Evolutionary conservation across 2,329 filamentous ascomycete species (phyloP).

Genomic region (Harringtonia lauricola): DNA sequence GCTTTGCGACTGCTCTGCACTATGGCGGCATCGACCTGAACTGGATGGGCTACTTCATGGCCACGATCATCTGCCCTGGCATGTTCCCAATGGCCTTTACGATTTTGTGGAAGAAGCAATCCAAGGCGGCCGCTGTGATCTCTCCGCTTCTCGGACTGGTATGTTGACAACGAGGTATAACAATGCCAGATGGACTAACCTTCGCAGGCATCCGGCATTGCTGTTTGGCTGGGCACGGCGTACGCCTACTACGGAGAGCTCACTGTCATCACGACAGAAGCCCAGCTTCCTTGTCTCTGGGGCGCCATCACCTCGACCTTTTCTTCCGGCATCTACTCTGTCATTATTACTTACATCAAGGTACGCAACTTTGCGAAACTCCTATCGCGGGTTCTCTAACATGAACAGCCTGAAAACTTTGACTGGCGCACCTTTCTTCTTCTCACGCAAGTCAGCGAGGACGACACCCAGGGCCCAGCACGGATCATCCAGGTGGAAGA

Average conservation of each 20-base stretch:
- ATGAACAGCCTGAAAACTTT: background rate
- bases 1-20: constrained; percentile 62
- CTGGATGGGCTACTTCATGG: constrained; percentile 65
- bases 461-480: background rate
- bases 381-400: background rate
- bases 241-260: constrained; percentile 1
- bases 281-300: constrained; percentile 1
- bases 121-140: constrained; percentile 45
- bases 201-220: constrained; percentile 1
- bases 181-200: no score
- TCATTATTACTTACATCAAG: constrained; percentile 1
- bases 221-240: background rate
- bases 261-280: background rate
- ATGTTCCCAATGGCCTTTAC: constrained; percentile 74
- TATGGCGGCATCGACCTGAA: constrained; percentile 74
- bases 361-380: background rate
- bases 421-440: constrained; percentile 1
- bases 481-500: background rate
- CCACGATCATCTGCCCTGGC: constrained; percentile 74
- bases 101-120: constrained; percentile 70
- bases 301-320: constrained; percentile 1
- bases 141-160: background rate
- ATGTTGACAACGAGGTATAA: no score
- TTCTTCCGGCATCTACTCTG: background rate
- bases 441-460: background rate